Evolutionary conservation across 2,329 filamentous ascomycete species (phyloP), one percentile per base, ranked within the genome.

Genomic region (Calonectria pseudoturangicola): DNA sequence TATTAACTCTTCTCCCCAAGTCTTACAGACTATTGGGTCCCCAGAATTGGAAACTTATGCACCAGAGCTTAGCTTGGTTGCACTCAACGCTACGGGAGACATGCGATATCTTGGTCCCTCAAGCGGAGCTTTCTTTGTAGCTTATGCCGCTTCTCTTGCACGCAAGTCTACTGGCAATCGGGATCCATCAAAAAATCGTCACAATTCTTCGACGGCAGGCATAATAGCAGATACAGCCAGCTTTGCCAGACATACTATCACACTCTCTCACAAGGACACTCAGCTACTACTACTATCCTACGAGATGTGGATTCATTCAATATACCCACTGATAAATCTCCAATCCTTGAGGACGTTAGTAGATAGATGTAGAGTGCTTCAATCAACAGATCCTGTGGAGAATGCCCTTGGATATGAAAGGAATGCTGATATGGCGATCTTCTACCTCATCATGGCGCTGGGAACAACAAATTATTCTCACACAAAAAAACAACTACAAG

Each of bases 31-130:
- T 41, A 7, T 8, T 27, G 36, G 5, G 4, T 41, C 54, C 1
- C 15, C 54, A 27, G 54, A 60, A 4, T 18, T 60, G 2, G 54
- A 15, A 41, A 48, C 28, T 10, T 16, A 39, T 13, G 66, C 68
- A 21, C 48, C 68, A 8, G 68, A 70, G 25, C 36, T 70, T 15
- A 48, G 60, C 25, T 27, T 70, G 10, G 47, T 70, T 15, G 68
- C 68, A n/a, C 60, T 72, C 27, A 68, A 72, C 41, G 70, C 65
- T 9, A 68, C 65, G 5, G 70, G 70, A 10, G 70, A 72, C 2
- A 45, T 63, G 21, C 51, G 43, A 48, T 68, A 68, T 54, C 56
- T 72, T 6, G 65, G 70, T 25, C 65, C 70, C 5, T 64, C 65
- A 1, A 63, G 64, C 10, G 70, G 70, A 4, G 21, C 65, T 6